phyloP scores from a whole-genome alignment of 345 rosid species.

The Linum tenue region DNA sequence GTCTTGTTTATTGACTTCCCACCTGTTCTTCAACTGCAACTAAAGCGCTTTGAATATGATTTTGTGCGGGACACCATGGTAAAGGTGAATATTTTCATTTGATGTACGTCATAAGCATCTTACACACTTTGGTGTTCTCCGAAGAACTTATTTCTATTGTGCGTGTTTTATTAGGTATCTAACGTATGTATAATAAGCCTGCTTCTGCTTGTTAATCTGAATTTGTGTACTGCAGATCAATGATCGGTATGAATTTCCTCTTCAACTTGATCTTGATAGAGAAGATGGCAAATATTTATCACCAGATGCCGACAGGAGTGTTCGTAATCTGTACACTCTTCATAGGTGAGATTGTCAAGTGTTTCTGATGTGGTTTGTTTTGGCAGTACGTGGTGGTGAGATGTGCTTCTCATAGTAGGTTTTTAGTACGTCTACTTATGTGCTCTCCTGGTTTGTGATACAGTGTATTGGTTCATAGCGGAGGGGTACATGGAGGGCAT shows the following conservation, averaged over 20 bases:
- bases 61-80: constrained; percentile 46
- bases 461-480: constrained; percentile 97
- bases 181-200: not conserved
- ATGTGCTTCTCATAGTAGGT: not conserved
- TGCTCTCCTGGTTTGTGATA: not conserved
- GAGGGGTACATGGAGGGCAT: constrained; percentile 97
- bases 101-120: not conserved
- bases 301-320: constrained; percentile 84
- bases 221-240: constrained; percentile 50
- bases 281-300: constrained; percentile 77
- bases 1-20: constrained; percentile 67
- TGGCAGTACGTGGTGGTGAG: not conserved
- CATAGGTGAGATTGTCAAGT: constrained; percentile 44
- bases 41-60: constrained; percentile 43
- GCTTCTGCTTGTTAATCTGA: constrained; percentile 2
- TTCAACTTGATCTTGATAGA: constrained; percentile 92
- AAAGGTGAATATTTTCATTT: constrained; percentile 24
- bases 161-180: not conserved
- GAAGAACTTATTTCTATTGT: not conserved
- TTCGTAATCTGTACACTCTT: constrained; percentile 84
- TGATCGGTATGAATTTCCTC: constrained; percentile 93
- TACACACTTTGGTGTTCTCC: not conserved
- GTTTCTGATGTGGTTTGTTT: not conserved
- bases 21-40: constrained; percentile 62
- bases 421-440: not conserved